Evolutionary conservation across 2,329 filamentous ascomycete genomes (phyloP), one percentile per base, ranked within the genome.

Genomic region (Chaetomium sp.): DNA sequence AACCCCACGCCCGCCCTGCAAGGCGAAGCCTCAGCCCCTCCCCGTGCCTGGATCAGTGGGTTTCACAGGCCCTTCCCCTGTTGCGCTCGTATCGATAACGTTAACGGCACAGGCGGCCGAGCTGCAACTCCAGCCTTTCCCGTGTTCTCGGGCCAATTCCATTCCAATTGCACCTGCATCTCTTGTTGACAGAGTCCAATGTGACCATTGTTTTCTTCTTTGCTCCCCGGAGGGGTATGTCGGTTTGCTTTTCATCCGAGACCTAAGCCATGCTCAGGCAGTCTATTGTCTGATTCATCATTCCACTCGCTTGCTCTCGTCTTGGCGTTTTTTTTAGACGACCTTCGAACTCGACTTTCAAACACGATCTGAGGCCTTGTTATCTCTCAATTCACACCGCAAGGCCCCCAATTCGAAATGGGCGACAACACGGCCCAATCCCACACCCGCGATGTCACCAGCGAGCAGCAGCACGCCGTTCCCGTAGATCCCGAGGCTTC

Each of bases 401-500:
- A 11, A 19, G 8, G n/a, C 35, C 12, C 33, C 19, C 27, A 11
- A n/a, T 11, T n/a, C 27, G 12, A 12, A 33, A 64, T 64, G 62
- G 59, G 57, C 48, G 61, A 62, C 55, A 54, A 43, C 40, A 44
- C 32, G 10, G 35, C 52, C 8, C 52, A 49, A 14, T 9, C 19
- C 35, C 56, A 48, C 38, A 46, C 52, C 36, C 52, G 58, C 14
- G 37, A 19, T 12, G 48, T 36, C 52, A 56, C 60, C 43, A 40
- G 49, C 10, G 59, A 60, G 27, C 53, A 59, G 10, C 56, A 54
- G 32, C 55, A 54, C 47, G 38, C 40, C 41, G 51, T 51, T 34
- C 46, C 51, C 19, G 54, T 54, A 5, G 51, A 58, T n/a, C 49
- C 38, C 35, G 57, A 55, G 36, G 53, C 51, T 44, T 59, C 58